Evolutionary conservation across 305 asterid species (phyloP), one percentile per base, ranked within the genome.

Genomic region (Plantago rigida): DNA sequence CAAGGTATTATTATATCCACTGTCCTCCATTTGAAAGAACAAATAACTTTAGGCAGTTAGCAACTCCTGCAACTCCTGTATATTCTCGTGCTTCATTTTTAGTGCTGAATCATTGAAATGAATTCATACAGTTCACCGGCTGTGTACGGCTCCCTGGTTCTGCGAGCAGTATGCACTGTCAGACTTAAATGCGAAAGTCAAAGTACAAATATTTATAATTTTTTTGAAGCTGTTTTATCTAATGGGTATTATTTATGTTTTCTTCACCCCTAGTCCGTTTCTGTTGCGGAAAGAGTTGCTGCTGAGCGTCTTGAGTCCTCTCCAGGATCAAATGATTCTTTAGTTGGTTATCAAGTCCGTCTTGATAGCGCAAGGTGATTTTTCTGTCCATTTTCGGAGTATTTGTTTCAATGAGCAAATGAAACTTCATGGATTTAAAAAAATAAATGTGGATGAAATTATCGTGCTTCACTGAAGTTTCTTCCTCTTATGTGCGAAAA

Each of bases 291-390:
- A 78, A 80, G 98, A 78, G 98, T 91, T 81, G 88, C 96, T 34
- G 87, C 84, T 55, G 98, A 91, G 84, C 94, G 94, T 12, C 82
- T 85, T 74, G 98, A 91, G 74, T 79, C 95, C 52, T 84, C 78
- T 75, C 98, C 96, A 48, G 98, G 98, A 78, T 84, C 94, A 53
- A 71, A 76, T 59, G 83, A 79, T 79, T 84, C 96, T 61, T 77
- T 88, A 83, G 95, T 91, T 73, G 98, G 98, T 75, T 91, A 91
- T 81, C 95, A 91, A 71, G 96, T 91, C 64, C 98, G 98, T 64
- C 94, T 91, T 44, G 96, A 91, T 73, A 91, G 84, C 74, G 96
- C 98, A 65, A 84, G 98, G 98, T 91, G 79, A 78, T 68, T 55
- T 61, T 51, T 56, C 60, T 66, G 49, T 47, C 8, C 22, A 3